These are phyloP conservation scores for Candida incommunis DNA, from an alignment of 805 yeast genomes.

Conservation along the genomic window DNA sequence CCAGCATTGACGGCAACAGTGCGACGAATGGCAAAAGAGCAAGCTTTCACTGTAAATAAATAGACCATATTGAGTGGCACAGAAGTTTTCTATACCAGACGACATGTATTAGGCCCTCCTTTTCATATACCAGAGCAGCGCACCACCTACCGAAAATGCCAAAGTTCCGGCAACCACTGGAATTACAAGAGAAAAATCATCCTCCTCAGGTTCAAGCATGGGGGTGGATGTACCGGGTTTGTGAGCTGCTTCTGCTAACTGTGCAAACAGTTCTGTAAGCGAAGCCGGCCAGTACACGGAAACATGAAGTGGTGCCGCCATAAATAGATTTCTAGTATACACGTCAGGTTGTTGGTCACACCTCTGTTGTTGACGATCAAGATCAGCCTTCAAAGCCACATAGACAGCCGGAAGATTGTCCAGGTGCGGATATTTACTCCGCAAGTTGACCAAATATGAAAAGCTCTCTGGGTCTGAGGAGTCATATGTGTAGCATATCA, in stretches of 20 bases:
- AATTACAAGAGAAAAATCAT: constrained; percentile 39
- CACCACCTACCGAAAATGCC: constrained; percentile 4
- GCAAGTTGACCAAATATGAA: constrained; percentile 60
- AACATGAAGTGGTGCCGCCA: constrained; percentile 80
- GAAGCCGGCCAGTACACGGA: constrained; percentile 86
- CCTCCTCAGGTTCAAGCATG: constrained; percentile 47
- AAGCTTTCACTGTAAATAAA: too few relatives aligned
- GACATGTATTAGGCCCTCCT: background rate
- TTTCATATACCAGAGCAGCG: constrained; percentile 2
- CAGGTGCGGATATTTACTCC: constrained; percentile 41
- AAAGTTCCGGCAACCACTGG: constrained; percentile 42
- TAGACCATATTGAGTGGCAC: background rate
- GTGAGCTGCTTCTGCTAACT: constrained; percentile 77
- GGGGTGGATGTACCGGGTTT: constrained; percentile 61
- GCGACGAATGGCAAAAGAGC: too few relatives aligned
- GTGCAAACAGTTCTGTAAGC: constrained; percentile 69
- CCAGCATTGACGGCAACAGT: too few relatives aligned
- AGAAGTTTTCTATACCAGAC: background rate
- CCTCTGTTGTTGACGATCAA: constrained; percentile 90
- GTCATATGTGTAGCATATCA: constrained; percentile 78
- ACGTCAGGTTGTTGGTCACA: constrained; percentile 77
- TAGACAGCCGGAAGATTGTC: constrained; percentile 67
- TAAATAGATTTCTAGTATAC: constrained; percentile 47
- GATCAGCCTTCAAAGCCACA: constrained; percentile 89
- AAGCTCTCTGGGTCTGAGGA: constrained; percentile 94